These are phyloP conservation scores for Yarrowia sp. DNA, from an alignment of 805 yeast species.

Conservation along the genomic window DNA sequence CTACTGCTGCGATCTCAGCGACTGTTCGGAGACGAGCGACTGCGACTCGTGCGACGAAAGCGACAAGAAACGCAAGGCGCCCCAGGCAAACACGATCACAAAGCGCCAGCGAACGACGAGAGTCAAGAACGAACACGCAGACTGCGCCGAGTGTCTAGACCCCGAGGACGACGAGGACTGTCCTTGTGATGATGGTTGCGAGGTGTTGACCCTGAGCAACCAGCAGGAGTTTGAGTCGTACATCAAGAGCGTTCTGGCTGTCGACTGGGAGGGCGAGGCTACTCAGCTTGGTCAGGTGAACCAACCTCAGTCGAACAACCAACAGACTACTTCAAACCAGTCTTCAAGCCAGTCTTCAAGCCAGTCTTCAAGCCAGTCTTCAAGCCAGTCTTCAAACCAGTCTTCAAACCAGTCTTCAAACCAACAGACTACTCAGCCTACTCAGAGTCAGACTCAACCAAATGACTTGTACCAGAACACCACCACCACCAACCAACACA, in stretches of 20 bases:
- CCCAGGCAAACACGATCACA: too few relatives aligned
- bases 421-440: too few relatives aligned
- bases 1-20: conserved; percentile 25
- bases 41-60: conserved; percentile 8
- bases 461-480: too few relatives aligned
- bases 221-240: conserved; percentile 22
- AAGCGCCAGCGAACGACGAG: too few relatives aligned
- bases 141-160: conserved; percentile 15
- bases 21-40: conserved; percentile 23
- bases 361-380: too few relatives aligned
- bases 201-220: conserved; percentile 10
- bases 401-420: too few relatives aligned
- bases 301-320: background rate
- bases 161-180: conserved; percentile 15
- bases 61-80: too few relatives aligned
- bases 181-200: conserved; percentile 14
- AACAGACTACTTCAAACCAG: too few relatives aligned
- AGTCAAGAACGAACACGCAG: conserved; percentile 13
- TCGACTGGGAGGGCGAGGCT: conserved; percentile 9
- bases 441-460: too few relatives aligned
- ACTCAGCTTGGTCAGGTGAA: background rate
- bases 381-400: too few relatives aligned
- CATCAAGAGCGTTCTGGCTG: background rate
- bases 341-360: too few relatives aligned
- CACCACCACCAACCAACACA: too few relatives aligned